Evolutionary conservation across 768 basidiomycete species (phyloP), one percentile per base, ranked within the genome.

Genomic region (Pseudohyphozyma bogoriensis): DNA sequence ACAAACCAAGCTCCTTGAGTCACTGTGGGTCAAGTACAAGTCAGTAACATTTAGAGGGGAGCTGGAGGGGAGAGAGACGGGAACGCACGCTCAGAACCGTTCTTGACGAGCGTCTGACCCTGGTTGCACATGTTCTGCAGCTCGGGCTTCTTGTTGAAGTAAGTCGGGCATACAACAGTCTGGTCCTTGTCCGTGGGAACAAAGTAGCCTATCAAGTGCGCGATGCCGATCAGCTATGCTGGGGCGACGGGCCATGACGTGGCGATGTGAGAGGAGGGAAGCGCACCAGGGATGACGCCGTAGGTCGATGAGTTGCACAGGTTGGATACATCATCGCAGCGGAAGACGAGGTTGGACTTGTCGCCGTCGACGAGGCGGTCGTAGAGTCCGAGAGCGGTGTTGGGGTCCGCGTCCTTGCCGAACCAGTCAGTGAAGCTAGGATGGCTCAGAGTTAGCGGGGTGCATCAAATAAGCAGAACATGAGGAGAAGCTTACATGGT

Each of bases 271-370:
- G 31, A 32, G 18, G 15, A 32, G 10, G 47, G 26, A n/a, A n/a
- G n/a, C n/a, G n/a, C n/a, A n/a, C n/a, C 65, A 4, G 65, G 58
- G 45, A 66, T 66, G 22, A 66, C 42, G 28, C 65, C 65, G 51
- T 66, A 66, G 44, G 40, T 6, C 18, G 15, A 42, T 4, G 40
- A 16, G 40, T 6, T 5, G 53, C 61, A 66, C 13, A 44, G 31
- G 42, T 29, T n/a, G 32, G 61, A 59, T 13, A 56, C 31, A 52
- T 66, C 65, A 29, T 59, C 55, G 50, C 65, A 66, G 9, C 56
- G 54, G 55, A 66, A 66, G 24, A 51, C 56, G 29, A 66, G 46
- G 29, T 57, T 57, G 16, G 60, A 42, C 58, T 60, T 63, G 50
- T 66, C 65, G 33, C 65, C 65, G 32, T 55, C 54, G 32, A 66